Conservation (phyloP, 805 yeast genomes). For the Pichia nanzhaoensis region DNA sequence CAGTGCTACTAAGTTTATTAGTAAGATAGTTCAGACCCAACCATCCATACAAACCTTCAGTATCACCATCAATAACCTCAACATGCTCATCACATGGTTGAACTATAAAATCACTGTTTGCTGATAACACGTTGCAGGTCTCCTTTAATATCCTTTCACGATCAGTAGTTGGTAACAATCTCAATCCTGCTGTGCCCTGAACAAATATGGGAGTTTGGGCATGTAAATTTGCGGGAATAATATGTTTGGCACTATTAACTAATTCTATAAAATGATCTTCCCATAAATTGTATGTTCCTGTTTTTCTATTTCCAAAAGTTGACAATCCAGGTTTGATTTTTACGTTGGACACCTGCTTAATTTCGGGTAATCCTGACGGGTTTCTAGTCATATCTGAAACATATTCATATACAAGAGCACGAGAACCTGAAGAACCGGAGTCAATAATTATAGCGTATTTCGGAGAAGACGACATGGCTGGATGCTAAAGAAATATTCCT, state of each 20-base stretch:
- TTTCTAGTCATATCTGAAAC: conserved; percentile 30
- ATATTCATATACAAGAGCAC: conserved; percentile 83
- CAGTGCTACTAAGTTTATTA: conserved; percentile 51
- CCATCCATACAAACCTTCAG: conserved; percentile 97
- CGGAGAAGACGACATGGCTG: neutral
- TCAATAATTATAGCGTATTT: conserved; percentile 85
- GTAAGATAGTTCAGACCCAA: conserved; percentile 79
- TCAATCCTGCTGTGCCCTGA: conserved; percentile 97
- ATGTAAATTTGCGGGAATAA: conserved; percentile 59
- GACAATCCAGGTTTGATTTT: conserved; percentile 87
- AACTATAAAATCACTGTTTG: conserved; percentile 49
- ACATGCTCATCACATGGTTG: conserved; percentile 64
- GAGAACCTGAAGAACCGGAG: conserved; percentile 93
- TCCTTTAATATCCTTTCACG: conserved; percentile 48
- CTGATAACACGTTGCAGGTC: conserved; percentile 52
- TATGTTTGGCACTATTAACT: conserved; percentile 58
- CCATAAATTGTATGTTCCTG: conserved; percentile 47
- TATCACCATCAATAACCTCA: conserved; percentile 85
- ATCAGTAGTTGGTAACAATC: conserved; percentile 54
- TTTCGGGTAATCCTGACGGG: conserved; percentile 15
- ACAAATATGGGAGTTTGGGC: conserved; percentile 76
- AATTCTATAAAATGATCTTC: conserved; percentile 58
- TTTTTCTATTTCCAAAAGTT: conserved; percentile 46
- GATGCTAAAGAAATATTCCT: too few relatives aligned
- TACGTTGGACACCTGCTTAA: conserved; percentile 52